Evolutionary conservation across 495 filamentous ascomycete genomes (phyloP), one percentile per base, ranked within the genome.

Genomic region (Penicillium nucicola): DNA sequence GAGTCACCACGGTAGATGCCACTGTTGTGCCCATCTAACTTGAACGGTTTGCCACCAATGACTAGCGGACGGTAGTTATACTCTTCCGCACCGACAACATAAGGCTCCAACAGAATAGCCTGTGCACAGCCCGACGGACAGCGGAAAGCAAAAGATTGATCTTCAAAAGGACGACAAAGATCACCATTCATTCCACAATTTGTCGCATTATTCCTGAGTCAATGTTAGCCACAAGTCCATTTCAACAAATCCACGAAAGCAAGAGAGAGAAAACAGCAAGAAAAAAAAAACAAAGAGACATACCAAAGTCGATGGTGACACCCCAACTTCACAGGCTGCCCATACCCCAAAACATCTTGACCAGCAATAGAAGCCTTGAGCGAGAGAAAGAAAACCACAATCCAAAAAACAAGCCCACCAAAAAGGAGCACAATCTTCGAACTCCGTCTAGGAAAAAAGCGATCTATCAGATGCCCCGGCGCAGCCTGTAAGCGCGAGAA

Each of bases 1-100:
- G 88, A 91, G 58, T 92, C 89, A 5, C 86, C 84, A 12, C 89
- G 79, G 65, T 93, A 93, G 17, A 83, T 57, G 0, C 78, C 67
- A 39, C 67, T 52, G 13, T 40, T 51, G 19, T 62, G 61, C 10
- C 68, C 65, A 32, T 65, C 65, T 11, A 66, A 50, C 3, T 69
- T 66, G n/a, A 72, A 66, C 2, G 77, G 55, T 13, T 79, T 79
- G 0, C 86, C 87, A 11, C 88, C 89, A 18, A 92, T 76, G 0
- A 93, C 82, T 9, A 90, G 68, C 0, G 77, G 78, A 15, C 69
- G 67, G 52, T 90, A 92, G 23, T 80, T 72, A 35, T 87, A 62
- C 48, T 86, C 83, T 55, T 85, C 75, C 22, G 74, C 76, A 22
- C 89, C 89, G 9, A 93, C 81, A 10, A 83, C 80, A 32, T 83